phyloP scores from a whole-genome alignment of 441 rosid species.

The Kokia cookei region DNA sequence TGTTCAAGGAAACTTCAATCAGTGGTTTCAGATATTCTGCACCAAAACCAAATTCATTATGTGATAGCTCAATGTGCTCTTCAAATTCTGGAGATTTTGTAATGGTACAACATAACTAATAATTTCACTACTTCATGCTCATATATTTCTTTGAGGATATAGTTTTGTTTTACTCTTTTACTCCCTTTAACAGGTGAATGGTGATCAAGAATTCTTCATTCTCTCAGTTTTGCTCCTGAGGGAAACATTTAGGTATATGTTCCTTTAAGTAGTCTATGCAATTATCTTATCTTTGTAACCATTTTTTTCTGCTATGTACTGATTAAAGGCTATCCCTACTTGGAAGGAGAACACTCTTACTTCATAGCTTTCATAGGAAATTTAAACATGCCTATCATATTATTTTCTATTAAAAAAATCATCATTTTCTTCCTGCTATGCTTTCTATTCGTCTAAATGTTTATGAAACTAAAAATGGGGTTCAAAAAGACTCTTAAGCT shows the following conservation, averaged over 20 bases:
- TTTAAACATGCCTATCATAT: neutral
- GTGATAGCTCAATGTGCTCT: conserved; percentile 47
- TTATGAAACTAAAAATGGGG: neutral
- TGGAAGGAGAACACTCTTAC: neutral
- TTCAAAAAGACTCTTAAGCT: neutral
- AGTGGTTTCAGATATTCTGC: conserved; percentile 56
- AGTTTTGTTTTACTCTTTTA: neutral
- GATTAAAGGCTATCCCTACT: neutral
- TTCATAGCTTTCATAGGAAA: neutral
- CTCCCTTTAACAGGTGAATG: conserved; percentile 51
- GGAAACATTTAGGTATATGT: conserved; percentile 48
- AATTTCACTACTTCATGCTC: neutral
- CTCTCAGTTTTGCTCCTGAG: conserved; percentile 55
- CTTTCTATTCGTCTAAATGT: neutral
- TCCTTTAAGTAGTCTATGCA: neutral
- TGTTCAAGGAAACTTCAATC: conserved; percentile 56
- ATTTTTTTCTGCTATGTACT: neutral
- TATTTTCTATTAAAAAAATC: neutral
- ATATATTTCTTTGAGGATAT: neutral
- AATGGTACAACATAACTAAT: conserved; percentile 42
- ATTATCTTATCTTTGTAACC: neutral
- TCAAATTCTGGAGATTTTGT: conserved; percentile 73
- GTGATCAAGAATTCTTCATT: conserved; percentile 64
- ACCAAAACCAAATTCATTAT: conserved; percentile 38
- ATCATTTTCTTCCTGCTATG: neutral